These are phyloP conservation scores for Juglanconis sp. DNA, from an alignment of 2,329 filamentous ascomycete species.

Conservation along the genomic window DNA sequence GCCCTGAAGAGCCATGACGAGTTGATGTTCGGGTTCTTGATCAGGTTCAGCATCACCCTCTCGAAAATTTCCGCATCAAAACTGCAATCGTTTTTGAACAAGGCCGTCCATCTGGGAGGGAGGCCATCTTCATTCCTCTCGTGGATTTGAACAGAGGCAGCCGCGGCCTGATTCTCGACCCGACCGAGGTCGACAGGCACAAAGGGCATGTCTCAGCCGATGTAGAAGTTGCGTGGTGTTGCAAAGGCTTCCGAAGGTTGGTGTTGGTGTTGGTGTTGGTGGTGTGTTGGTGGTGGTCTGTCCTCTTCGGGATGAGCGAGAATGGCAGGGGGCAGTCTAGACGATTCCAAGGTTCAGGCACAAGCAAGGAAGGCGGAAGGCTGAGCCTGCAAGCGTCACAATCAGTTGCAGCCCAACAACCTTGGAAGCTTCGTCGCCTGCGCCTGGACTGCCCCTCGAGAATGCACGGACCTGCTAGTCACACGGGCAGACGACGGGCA, in stretches of 20 bases:
- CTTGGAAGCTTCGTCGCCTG: neutral
- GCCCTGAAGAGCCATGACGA: conserved; percentile 75
- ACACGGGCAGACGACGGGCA: neutral
- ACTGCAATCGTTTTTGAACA: conserved; percentile 54
- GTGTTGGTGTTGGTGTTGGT: too few species aligned
- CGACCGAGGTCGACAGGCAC: conserved; percentile 12
- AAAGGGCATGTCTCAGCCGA: conserved; percentile 15
- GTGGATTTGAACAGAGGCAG: conserved; percentile 11
- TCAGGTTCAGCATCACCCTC: conserved; percentile 68
- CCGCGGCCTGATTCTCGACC: conserved; percentile 8
- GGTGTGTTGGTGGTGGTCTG: neutral
- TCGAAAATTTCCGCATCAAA: conserved; percentile 64
- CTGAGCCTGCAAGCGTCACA: neutral
- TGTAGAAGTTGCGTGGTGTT: neutral
- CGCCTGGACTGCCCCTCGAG: neutral
- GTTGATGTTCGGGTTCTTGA: conserved; percentile 77
- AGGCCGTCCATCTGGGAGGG: conserved; percentile 47
- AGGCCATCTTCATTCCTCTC: conserved; percentile 32
- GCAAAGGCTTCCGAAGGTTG: neutral
- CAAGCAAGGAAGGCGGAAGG: neutral
- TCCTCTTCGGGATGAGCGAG: neutral
- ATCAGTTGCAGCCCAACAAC: neutral
- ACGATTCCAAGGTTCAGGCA: neutral
- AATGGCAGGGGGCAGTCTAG: neutral
- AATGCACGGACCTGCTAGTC: neutral